Evolutionary conservation across 176 grass and related monocot genomes (phyloP).

Genomic region (Avena eriantha): DNA sequence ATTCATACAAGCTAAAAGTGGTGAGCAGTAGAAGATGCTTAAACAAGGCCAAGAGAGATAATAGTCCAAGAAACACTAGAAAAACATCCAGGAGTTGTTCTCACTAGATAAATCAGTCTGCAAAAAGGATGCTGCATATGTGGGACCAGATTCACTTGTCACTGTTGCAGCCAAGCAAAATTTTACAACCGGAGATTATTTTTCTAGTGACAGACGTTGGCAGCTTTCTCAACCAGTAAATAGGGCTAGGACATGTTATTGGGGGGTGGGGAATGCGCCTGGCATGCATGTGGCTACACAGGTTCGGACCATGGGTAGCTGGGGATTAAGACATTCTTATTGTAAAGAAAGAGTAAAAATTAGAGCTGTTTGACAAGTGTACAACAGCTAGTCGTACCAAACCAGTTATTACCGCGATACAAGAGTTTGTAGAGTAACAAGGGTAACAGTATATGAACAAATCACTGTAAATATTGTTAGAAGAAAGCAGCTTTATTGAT

Average conservation of each 20-base stretch:
- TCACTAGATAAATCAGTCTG: constrained; percentile 8
- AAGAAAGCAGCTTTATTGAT: too few relatives aligned
- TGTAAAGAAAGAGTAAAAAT: too few relatives aligned
- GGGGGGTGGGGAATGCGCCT: neutral
- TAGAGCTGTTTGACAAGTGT: too few relatives aligned
- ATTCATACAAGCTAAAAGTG: neutral
- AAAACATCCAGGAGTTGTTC: neutral
- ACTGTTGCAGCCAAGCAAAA: too few relatives aligned
- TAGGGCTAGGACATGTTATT: neutral
- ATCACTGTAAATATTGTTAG: too few relatives aligned
- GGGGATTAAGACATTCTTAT: too few relatives aligned
- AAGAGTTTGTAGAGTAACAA: too few relatives aligned
- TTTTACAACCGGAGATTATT: neutral
- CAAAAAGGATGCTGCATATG: neutral
- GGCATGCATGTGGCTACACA: too few relatives aligned
- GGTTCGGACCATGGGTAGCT: too few relatives aligned
- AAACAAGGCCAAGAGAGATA: neutral
- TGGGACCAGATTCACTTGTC: neutral
- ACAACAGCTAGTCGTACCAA: too few relatives aligned
- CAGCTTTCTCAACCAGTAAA: neutral
- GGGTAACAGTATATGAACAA: too few relatives aligned
- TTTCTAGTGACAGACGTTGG: neutral
- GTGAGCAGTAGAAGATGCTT: neutral
- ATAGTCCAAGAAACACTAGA: neutral
- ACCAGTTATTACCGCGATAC: too few relatives aligned